A percentile compares a stretch with the other conserved stretches of the same genome.
phyloP scores from a whole-genome alignment of 768 basidiomycete genomes.

The Mycena sanguinolenta region DNA sequence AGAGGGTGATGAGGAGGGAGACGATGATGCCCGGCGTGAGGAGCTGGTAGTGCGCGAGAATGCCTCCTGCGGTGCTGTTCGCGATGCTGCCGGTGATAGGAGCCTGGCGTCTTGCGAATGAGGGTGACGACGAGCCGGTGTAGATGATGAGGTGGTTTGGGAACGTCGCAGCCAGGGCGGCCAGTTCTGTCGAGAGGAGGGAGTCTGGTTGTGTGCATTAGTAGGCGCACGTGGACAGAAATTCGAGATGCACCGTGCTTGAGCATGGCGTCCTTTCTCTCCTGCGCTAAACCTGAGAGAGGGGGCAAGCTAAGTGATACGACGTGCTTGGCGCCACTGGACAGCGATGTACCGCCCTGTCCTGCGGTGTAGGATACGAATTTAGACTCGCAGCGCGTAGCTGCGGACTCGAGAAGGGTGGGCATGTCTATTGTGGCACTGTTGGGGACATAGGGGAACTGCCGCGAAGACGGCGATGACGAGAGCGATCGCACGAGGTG shows the following conservation, averaged over 20 bases:
- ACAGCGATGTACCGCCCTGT: slow-evolving; percentile 50
- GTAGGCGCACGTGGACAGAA: slow-evolving; percentile 8
- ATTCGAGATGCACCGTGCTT: slow-evolving; percentile 63
- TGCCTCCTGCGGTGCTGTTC: slow-evolving; percentile 64
- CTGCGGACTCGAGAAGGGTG: slow-evolving; percentile 58
- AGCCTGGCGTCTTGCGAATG: slow-evolving; percentile 53
- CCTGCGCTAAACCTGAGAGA: slow-evolving; percentile 54
- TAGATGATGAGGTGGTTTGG: slow-evolving; percentile 78
- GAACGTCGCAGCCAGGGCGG: slow-evolving; percentile 60
- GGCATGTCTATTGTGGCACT: slow-evolving; percentile 44
- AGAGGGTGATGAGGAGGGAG: slow-evolving; percentile 72
- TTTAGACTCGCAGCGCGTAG: slow-evolving; percentile 67
- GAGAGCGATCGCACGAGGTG: slow-evolving; percentile 62
- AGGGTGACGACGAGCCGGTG: slow-evolving; percentile 61
- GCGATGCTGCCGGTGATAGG: slow-evolving; percentile 33
- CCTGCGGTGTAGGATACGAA: slow-evolving; percentile 59
- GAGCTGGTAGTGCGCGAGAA: slow-evolving; percentile 81
- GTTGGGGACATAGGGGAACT: slow-evolving; percentile 71
- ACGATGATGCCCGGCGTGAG: slow-evolving; percentile 83
- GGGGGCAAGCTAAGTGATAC: slow-evolving; percentile 70
- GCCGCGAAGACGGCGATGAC: slow-evolving; percentile 66
- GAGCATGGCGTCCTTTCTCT: slow-evolving; percentile 63
- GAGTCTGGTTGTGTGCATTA: slow-evolving; percentile 50
- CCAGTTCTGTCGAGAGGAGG: slow-evolving; percentile 63
- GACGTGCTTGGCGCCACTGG: slow-evolving; percentile 64